These are phyloP conservation scores for Penicillium tannophilum DNA, from an alignment of 495 filamentous ascomycete species.

Conservation along the genomic window DNA sequence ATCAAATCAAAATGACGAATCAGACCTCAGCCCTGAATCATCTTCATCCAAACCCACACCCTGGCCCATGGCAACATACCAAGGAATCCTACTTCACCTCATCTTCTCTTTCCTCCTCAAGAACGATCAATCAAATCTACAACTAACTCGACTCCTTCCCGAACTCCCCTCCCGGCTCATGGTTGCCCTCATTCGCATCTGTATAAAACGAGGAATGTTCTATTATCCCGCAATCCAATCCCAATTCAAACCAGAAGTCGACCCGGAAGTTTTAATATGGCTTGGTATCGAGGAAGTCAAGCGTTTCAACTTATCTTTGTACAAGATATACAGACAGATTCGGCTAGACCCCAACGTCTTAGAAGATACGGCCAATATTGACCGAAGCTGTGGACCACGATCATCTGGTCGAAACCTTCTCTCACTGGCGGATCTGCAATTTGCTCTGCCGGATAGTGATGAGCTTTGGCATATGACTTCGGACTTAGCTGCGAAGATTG, in stretches of 20 bases:
- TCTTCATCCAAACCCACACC: not conserved
- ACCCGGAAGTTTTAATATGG: constrained; percentile 9
- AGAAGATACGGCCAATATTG: not conserved
- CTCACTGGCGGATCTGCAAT: constrained; percentile 10
- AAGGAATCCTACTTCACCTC: constrained; percentile 19
- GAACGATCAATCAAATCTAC: not conserved
- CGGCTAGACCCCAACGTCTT: not conserved
- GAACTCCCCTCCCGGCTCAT: not conserved
- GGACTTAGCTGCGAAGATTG: too few species aligned
- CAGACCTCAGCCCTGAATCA: too few species aligned
- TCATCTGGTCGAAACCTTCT: not conserved
- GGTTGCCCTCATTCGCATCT: not conserved
- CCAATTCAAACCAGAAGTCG: constrained; percentile 5
- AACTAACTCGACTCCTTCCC: not conserved
- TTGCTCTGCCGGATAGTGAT: constrained; percentile 12
- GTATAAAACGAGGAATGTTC: constrained; percentile 4
- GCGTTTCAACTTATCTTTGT: constrained; percentile 13
- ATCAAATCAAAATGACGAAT: not conserved
- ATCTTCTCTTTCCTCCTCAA: constrained; percentile 16
- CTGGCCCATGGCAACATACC: constrained; percentile 24
- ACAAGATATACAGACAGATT: constrained; percentile 11
- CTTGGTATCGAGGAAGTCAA: constrained; percentile 20
- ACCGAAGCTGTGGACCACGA: not conserved
- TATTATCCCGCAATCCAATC: constrained; percentile 10
- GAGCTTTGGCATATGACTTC: constrained; percentile 6